A percentile compares a stretch with the other conserved stretches of the same genome.
These are phyloP conservation scores for Pseudogymnoascus sp. DNA, from an alignment of 2,329 filamentous ascomycete genomes.

Conservation along the genomic window DNA sequence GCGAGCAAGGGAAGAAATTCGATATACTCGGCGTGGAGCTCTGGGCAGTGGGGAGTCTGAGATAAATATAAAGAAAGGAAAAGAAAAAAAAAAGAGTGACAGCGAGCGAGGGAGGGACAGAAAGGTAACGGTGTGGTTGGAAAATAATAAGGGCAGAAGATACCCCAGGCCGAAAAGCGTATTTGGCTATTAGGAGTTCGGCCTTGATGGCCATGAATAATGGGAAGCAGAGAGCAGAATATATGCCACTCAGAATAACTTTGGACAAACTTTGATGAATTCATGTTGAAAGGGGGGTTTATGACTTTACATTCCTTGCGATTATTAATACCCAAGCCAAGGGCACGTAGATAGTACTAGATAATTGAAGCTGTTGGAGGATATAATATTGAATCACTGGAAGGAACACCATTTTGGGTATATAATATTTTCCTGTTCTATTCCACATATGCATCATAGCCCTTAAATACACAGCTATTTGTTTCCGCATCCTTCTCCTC, in stretches of 20 bases:
- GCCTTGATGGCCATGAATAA: not conserved
- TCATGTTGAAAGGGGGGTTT: not conserved
- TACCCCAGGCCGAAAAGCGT: not conserved
- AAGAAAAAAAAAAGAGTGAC: too few species aligned
- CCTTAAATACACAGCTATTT: not conserved
- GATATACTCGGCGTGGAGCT: constrained; percentile 84
- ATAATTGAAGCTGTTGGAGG: not conserved
- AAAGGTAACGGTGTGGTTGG: not conserved
- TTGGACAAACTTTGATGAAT: not conserved
- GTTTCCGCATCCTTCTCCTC: not conserved
- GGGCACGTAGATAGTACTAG: not conserved
- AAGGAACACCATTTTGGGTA: not conserved
- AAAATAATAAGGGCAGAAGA: constrained; percentile 1
- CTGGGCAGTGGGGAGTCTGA: constrained; percentile 43
- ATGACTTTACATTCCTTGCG: not conserved
- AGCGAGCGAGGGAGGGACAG: not conserved
- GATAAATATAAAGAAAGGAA: not conserved
- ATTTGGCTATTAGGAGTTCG: not conserved
- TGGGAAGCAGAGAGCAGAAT: constrained; percentile 1
- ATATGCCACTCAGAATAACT: not conserved
- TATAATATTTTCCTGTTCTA: not conserved
- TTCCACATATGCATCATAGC: not conserved
- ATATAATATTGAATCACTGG: not conserved
- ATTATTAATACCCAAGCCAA: not conserved
- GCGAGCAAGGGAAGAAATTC: constrained; percentile 88